Evolutionary conservation across 2,329 filamentous ascomycete genomes (phyloP).

Genomic region (Fusarium pininemorale): DNA sequence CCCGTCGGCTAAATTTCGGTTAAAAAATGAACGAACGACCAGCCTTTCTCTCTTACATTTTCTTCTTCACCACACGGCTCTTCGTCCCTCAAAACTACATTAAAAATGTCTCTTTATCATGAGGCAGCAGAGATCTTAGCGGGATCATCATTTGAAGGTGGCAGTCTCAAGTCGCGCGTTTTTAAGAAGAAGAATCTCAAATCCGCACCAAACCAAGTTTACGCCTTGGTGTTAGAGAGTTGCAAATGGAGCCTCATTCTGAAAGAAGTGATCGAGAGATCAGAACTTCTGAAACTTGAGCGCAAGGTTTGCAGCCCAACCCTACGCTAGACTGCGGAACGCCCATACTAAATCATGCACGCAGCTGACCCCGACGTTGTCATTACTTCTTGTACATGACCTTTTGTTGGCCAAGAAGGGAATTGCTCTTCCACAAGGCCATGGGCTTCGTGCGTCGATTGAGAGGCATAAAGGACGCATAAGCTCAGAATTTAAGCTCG

Average conservation of each 20-base stretch:
- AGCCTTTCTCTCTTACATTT: constrained; percentile 22
- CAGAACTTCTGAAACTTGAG: constrained; percentile 80
- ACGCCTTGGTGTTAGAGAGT: constrained; percentile 85
- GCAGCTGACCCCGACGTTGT: constrained; percentile 81
- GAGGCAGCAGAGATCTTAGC: constrained; percentile 83
- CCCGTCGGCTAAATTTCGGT: constrained; percentile 29
- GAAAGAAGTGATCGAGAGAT: constrained; percentile 87
- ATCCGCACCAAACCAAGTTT: constrained; percentile 82
- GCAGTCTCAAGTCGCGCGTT: constrained; percentile 86
- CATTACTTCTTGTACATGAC: constrained; percentile 87
- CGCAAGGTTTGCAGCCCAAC: constrained; percentile 71
- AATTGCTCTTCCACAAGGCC: constrained; percentile 80
- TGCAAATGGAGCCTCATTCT: constrained; percentile 90
- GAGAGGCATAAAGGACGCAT: constrained; percentile 85
- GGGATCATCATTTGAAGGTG: constrained; percentile 63
- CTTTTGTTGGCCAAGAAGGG: constrained; percentile 82
- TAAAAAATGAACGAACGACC: constrained; percentile 8
- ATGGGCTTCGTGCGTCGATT: constrained; percentile 79
- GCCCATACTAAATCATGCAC: not conserved
- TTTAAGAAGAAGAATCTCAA: constrained; percentile 80
- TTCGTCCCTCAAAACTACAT: not conserved
- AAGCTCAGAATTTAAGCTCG: constrained; percentile 82
- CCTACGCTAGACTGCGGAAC: not conserved
- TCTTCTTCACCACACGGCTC: constrained; percentile 8
- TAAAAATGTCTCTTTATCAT: constrained; percentile 89